Conservation (phyloP, 495 filamentous ascomycete species). For the Ramalina intermedia region DNA sequence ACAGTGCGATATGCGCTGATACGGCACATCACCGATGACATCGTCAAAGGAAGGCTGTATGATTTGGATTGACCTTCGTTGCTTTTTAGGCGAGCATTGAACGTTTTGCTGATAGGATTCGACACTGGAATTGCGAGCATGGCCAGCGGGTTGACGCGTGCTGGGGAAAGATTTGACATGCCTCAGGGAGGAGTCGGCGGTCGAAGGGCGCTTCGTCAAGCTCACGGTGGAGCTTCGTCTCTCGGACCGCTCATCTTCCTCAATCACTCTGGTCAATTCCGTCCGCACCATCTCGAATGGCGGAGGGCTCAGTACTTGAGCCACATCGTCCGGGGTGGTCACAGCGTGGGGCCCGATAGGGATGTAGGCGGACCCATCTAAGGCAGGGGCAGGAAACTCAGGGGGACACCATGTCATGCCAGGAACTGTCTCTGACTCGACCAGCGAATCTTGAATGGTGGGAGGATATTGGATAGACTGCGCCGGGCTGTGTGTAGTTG, state of each 20-base stretch:
- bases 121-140: constrained; percentile 10
- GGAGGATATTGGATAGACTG: too few relatives aligned
- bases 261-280: constrained; percentile 53
- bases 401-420: too few relatives aligned
- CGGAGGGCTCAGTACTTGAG: constrained; percentile 31
- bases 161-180: constrained; percentile 12
- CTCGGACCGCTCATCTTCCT: constrained; percentile 45
- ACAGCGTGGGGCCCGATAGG: constrained; percentile 22
- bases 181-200: constrained; percentile 3
- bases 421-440: too few relatives aligned
- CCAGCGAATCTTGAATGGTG: too few relatives aligned
- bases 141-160: constrained; percentile 13
- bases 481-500: too few relatives aligned
- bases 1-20: not conserved
- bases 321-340: constrained; percentile 33
- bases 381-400: not conserved
- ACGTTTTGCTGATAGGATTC: not conserved
- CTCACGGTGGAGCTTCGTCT: constrained; percentile 14
- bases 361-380: not conserved
- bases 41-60: constrained; percentile 21
- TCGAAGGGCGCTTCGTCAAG: not conserved
- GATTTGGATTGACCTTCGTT: not conserved
- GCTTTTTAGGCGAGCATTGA: constrained; percentile 1
- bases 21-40: constrained; percentile 3
- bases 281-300: constrained; percentile 27